These are phyloP conservation scores for Prototheca wickerhamii DNA, from an alignment of 163 green algal species.

Conservation along the genomic window DNA sequence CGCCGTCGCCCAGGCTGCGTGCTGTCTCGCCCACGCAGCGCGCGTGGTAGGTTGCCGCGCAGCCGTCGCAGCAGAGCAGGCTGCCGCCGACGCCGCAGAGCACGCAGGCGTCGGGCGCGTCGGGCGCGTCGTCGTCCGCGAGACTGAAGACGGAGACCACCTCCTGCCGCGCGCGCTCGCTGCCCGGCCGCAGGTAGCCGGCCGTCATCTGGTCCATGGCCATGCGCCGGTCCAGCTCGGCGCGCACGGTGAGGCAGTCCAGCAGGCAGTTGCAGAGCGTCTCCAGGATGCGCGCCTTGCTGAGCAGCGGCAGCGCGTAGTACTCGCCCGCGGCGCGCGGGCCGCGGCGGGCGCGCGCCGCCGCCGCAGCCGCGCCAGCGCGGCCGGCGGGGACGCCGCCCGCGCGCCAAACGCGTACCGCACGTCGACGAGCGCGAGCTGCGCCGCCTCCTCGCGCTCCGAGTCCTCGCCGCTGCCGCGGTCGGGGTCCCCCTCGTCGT, in stretches of 20 bases:
- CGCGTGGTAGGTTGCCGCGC: slow-evolving; percentile 77
- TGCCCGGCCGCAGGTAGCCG: slow-evolving; percentile 25
- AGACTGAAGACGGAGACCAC: no score
- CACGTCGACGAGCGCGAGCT: no score
- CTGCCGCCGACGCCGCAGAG: slow-evolving; percentile 68
- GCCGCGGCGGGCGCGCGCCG: background rate
- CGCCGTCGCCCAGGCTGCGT: slow-evolving; percentile 39
- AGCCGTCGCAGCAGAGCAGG: slow-evolving; percentile 83
- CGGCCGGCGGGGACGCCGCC: background rate
- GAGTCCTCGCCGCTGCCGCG: background rate
- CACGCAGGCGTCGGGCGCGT: slow-evolving; percentile 69
- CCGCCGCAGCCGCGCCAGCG: background rate
- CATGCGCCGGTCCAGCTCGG: slow-evolving; percentile 65
- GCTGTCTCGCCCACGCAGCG: slow-evolving; percentile 63
- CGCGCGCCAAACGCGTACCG: no score
- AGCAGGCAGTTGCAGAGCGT: slow-evolving; percentile 60
- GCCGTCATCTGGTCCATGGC: slow-evolving; percentile 29
- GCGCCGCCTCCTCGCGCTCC: no score
- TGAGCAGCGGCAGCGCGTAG: slow-evolving; percentile 38
- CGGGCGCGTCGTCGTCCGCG: slow-evolving; percentile 58
- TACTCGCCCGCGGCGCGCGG: slow-evolving; percentile 56
- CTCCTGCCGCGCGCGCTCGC: slow-evolving; percentile 41
- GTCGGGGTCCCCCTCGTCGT: no score
- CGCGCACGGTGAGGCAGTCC: slow-evolving; percentile 38
- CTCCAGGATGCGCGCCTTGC: slow-evolving; percentile 49